Percentiles rank a stretch among this genome's conserved stretches.
Evolutionary conservation across 192 early-diverging fungal genomes (phyloP).

Genomic region (Linnemannia schmuckeri): DNA sequence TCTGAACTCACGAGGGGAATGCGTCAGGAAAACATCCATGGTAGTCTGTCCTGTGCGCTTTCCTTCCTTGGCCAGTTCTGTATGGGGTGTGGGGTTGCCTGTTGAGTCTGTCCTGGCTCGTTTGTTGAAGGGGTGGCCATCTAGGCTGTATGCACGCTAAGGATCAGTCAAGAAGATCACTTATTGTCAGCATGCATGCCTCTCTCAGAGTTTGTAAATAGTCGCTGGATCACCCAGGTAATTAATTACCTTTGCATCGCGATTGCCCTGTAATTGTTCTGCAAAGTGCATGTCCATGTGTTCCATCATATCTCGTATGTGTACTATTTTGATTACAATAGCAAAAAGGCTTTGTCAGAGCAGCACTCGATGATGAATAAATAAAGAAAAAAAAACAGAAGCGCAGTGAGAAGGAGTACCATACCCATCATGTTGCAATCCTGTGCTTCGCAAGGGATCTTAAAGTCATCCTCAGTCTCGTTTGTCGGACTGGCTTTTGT

Average conservation of each 20-base stretch:
- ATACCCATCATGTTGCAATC: conserved; percentile 36
- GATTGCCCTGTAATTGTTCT: conserved; percentile 25
- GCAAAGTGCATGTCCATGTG: conserved; percentile 51
- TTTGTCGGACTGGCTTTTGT: not conserved
- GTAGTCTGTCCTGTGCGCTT: conserved; percentile 39
- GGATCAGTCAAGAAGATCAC: not conserved
- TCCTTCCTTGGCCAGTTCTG: not conserved
- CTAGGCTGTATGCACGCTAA: not conserved
- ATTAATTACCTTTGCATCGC: not conserved
- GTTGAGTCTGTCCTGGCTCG: not conserved
- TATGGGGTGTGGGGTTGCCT: not conserved
- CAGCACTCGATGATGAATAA: not conserved
- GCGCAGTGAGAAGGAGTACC: not conserved
- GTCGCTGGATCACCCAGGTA: not conserved
- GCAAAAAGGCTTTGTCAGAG: not conserved
- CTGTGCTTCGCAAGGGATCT: conserved; percentile 39
- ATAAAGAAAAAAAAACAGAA: not conserved
- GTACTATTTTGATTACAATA: conserved; percentile 13
- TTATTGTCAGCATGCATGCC: not conserved
- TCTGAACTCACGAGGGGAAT: not conserved
- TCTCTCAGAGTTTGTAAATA: too few relatives aligned
- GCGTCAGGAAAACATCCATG: conserved; percentile 39
- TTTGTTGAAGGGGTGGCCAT: not conserved
- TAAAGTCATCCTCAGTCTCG: conserved; percentile 9
- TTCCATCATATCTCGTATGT: conserved; percentile 35